Evolutionary conservation across 768 basidiomycete genomes (phyloP), one percentile per base, ranked within the genome.

Genomic region (Tricholoma furcatifolium): DNA sequence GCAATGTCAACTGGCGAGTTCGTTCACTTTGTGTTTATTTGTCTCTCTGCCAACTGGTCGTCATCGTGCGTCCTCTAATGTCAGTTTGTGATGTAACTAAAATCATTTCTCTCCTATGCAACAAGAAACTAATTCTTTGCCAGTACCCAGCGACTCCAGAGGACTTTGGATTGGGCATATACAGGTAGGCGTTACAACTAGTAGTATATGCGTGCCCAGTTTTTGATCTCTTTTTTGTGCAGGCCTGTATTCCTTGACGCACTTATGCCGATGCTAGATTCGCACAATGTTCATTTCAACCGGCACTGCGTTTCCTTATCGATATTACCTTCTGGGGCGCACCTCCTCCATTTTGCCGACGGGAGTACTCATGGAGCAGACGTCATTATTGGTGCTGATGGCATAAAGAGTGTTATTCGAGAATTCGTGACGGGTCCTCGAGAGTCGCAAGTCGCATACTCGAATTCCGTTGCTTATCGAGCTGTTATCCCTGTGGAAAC

Each of bases 211-310:
- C 61, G 20, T 39, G 20, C n/a, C 8, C 18, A 23, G 18, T 52
- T 57, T 35, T 10, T 53, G 23, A 17, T 17, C 30, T n/a, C n/a
- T n/a, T 39, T 35, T 18, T 12, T n/a, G n/a, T 23, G n/a, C 48
- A 81, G 81, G 43, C 78, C 81, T 4, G 69, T 67, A 6, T 80
- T 82, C 54, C 66, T 84, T 5, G 74, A n/a, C n/a, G n/a, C n/a
- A n/a, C n/a, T n/a, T n/a, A n/a, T n/a, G n/a, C n/a, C n/a, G n/a
- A n/a, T n/a, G 79, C 44, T 82, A 23, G 72, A 82, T 54, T 69
- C 75, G 0, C 58, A 65, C 8, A 61, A 64, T 30, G 67, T 73
- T 5, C 78, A 79, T 56, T 79, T 83, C 65, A 71, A 77, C 59
- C 82, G 80, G 57, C 77, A 79, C 12, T 79, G 78, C 58, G 66